Evolutionary conservation across 306 rosid species (phyloP), one percentile per base, ranked within the genome.

Genomic region (Quercus ilex): DNA sequence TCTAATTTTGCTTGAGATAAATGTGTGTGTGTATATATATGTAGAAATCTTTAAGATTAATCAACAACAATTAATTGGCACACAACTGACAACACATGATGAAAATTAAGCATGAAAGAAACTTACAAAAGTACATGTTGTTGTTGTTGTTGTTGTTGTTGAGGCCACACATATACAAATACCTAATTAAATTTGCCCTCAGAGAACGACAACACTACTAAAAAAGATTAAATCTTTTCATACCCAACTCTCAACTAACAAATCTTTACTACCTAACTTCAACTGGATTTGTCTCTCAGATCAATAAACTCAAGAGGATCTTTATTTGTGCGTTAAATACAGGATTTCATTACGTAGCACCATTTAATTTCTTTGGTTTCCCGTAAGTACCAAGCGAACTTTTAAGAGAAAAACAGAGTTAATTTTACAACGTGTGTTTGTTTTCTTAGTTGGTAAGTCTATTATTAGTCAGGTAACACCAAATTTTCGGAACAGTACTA

Each of bases 211-310:
- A 60, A 60, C 25, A 1, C 9, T 41, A 41, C 46, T 41, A 41
- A 41, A 60, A 60, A 10, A 25, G 67, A 28, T 60, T 60, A 25
- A 23, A 11, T 25, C 35, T 1, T 12, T 13, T 28, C 55, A 11
- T 23, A 58, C 62, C 81, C 9, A 51, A 53, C 62, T 41, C 69
- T 74, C 80, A 79, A 79, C 80, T 9, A 69, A 79, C 71, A 10
- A 60, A 78, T 74, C 82, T 74, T 74, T 25, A 75, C 58, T n/a
- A 51, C 68, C 63, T 31, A 19, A 31, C 19, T 63, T 25, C 26
- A 21, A 23, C 5, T 1, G 1, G 19, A 25, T 23, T 60, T 9
- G 10, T 10, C 8, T 3, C 12, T 20, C 46, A 41, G 8, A 41
- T 8, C 0, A 41, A 41, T 41, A 8, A 41, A 41, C 12, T 8